A percentile compares a stretch with the other conserved stretches of the same genome.
Conservation (phyloP, 2,329 filamentous ascomycete species). For the Fusarium sp. region DNA sequence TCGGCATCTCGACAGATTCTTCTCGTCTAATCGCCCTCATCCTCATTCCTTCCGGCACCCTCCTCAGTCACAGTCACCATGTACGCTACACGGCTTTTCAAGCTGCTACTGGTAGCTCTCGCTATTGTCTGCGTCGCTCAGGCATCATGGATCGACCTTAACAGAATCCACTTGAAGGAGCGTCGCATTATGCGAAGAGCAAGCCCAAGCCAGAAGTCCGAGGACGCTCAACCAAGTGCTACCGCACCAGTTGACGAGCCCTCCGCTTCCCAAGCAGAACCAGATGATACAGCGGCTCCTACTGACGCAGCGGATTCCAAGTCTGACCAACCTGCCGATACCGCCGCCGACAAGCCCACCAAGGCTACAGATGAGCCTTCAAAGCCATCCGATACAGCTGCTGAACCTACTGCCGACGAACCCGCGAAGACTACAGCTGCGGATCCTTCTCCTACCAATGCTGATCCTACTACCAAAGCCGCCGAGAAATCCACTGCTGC, state of each 20-base stretch:
- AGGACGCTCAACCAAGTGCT: slow-evolving; percentile 25
- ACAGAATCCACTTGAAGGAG: slow-evolving; percentile 38
- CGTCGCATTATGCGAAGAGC: slow-evolving; percentile 39
- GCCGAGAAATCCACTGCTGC: slow-evolving; percentile 31
- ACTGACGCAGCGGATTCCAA: slow-evolving; percentile 16
- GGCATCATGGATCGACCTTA: slow-evolving; percentile 50
- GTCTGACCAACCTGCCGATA: slow-evolving; percentile 18
- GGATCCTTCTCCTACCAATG: slow-evolving; percentile 20
- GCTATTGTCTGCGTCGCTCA: slow-evolving; percentile 60
- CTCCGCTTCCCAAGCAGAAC: slow-evolving; percentile 18
- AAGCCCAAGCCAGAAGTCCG: slow-evolving; percentile 23
- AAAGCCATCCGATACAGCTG: slow-evolving; percentile 25
- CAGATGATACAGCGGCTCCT: slow-evolving; percentile 16
- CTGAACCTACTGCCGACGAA: slow-evolving; percentile 23
- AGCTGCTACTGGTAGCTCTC: slow-evolving; percentile 62
- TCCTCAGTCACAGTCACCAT: slow-evolving; percentile 49
- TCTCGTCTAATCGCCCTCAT: not conserved
- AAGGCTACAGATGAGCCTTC: slow-evolving; percentile 22
- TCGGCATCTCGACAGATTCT: slow-evolving; percentile 1
- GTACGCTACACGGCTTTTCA: slow-evolving; percentile 59
- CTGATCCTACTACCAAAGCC: slow-evolving; percentile 23
- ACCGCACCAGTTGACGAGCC: slow-evolving; percentile 12
- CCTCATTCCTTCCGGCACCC: not conserved
- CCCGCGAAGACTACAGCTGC: slow-evolving; percentile 32
- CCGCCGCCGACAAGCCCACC: slow-evolving; percentile 17